These are phyloP conservation scores for Aspergillus neoniger DNA, from an alignment of 2,329 filamentous ascomycete species.

Conservation along the genomic window DNA sequence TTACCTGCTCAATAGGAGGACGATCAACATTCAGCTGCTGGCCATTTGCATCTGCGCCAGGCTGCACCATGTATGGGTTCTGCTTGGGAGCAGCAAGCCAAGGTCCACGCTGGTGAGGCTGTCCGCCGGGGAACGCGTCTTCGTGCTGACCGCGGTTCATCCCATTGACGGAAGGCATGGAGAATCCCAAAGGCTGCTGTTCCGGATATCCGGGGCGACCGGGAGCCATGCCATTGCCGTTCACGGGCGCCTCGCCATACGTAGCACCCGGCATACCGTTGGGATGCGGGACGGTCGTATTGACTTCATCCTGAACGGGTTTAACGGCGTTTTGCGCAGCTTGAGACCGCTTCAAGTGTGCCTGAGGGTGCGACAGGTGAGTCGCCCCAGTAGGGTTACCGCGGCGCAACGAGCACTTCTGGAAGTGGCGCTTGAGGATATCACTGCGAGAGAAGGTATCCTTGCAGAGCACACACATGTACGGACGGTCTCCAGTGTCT, in stretches of 20 bases:
- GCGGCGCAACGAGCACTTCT: slow-evolving; percentile 95
- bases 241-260: slow-evolving; percentile 46
- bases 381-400: slow-evolving; percentile 94
- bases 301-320: slow-evolving; percentile 48
- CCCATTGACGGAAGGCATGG: slow-evolving; percentile 45
- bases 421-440: slow-evolving; percentile 97
- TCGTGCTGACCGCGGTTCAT: slow-evolving; percentile 43
- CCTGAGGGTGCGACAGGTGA: slow-evolving; percentile 89
- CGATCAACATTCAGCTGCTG: slow-evolving; percentile 49
- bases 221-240: slow-evolving; percentile 43
- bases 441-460: slow-evolving; percentile 98
- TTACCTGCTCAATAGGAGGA: slow-evolving; percentile 46
- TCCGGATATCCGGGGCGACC: slow-evolving; percentile 43
- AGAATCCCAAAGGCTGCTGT: slow-evolving; percentile 47
- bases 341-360: slow-evolving; percentile 75
- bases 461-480: slow-evolving; percentile 96
- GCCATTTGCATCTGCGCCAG: slow-evolving; percentile 43
- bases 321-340: slow-evolving; percentile 46
- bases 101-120: slow-evolving; percentile 42
- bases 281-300: slow-evolving; percentile 46
- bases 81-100: slow-evolving; percentile 50
- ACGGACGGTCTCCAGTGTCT: slow-evolving; percentile 98
- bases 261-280: slow-evolving; percentile 46
- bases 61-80: slow-evolving; percentile 47
- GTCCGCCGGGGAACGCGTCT: slow-evolving; percentile 38